Evolutionary conservation across 2,329 filamentous ascomycete species (phyloP).

Genomic region (Clarireedia sp.): DNA sequence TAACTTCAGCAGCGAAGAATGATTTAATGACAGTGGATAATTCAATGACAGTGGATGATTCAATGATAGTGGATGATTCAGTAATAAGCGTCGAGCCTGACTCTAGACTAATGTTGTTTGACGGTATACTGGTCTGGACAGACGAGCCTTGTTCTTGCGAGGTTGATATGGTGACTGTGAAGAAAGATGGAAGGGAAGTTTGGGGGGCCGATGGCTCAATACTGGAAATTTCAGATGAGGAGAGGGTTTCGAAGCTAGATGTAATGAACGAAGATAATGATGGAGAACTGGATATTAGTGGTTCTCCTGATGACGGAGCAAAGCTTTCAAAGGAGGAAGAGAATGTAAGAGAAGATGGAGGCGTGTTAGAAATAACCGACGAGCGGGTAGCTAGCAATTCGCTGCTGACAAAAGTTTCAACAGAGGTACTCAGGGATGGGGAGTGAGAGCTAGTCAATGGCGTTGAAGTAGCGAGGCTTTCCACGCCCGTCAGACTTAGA

Average conservation of each 20-base stretch:
- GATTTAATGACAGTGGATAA: not conserved
- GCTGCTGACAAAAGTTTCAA: not conserved
- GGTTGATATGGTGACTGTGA: too few relatives aligned
- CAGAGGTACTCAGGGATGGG: not conserved
- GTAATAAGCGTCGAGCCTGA: not conserved
- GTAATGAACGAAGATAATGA: too few relatives aligned
- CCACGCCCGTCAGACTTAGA: slow-evolving; percentile 5
- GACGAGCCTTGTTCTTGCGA: not conserved
- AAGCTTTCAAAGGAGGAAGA: not conserved
- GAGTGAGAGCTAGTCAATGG: not conserved
- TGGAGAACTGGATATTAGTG: too few relatives aligned
- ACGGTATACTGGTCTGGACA: not conserved
- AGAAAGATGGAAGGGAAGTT: too few relatives aligned
- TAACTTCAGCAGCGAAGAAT: too few relatives aligned
- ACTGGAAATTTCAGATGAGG: too few relatives aligned
- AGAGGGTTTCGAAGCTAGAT: too few relatives aligned
- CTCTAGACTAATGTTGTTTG: not conserved
- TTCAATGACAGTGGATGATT: not conserved
- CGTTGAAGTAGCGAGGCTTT: slow-evolving; percentile 1
- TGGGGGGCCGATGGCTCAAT: too few relatives aligned
- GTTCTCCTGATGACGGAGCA: too few relatives aligned
- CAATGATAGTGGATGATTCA: not conserved
- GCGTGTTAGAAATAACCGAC: slow-evolving; percentile 2
- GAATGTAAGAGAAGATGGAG: not conserved
- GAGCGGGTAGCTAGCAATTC: slow-evolving; percentile 2